phyloP scores from a whole-genome alignment of 1,284 basidiomycete species.

The Porogramme epimiltina region DNA sequence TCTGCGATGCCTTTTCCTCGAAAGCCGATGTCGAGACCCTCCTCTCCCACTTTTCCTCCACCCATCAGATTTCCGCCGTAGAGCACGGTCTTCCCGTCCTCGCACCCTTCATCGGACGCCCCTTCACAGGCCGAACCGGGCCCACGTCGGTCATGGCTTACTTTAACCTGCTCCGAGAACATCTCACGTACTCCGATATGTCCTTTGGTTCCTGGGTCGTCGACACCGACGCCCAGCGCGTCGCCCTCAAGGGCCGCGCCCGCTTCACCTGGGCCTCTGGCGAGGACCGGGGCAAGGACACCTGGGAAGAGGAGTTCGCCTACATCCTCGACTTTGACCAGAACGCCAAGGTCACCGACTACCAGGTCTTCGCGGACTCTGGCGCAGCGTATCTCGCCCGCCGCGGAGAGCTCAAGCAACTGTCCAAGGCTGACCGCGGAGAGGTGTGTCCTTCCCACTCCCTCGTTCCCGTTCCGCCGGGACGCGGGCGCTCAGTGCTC shows the following conservation, averaged over 20 bases:
- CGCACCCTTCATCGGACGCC: slow-evolving; percentile 60
- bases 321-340: slow-evolving; percentile 66
- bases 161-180: slow-evolving; percentile 47
- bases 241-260: slow-evolving; percentile 54
- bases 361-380: slow-evolving; percentile 71
- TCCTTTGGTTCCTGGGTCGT: slow-evolving; percentile 43
- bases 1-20: slow-evolving; percentile 56
- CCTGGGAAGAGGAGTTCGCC: slow-evolving; percentile 65
- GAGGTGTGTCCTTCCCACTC: slow-evolving; percentile 13
- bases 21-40: slow-evolving; percentile 44
- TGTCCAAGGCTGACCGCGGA: slow-evolving; percentile 8
- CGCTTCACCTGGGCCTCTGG: slow-evolving; percentile 54
- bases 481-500: slow-evolving; percentile 9
- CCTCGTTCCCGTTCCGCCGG: neutral
- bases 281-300: slow-evolving; percentile 43
- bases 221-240: slow-evolving; percentile 47
- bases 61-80: slow-evolving; percentile 44
- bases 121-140: slow-evolving; percentile 46
- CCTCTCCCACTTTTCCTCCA: slow-evolving; percentile 53
- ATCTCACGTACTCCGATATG: slow-evolving; percentile 46
- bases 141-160: slow-evolving; percentile 42
- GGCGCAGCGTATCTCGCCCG: slow-evolving; percentile 64
- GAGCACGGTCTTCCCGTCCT: slow-evolving; percentile 60
- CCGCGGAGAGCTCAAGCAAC: slow-evolving; percentile 42
- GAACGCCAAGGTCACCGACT: slow-evolving; percentile 51